Conservation (phyloP, 495 filamentous ascomycete species). For the Neurospora intermedia region DNA sequence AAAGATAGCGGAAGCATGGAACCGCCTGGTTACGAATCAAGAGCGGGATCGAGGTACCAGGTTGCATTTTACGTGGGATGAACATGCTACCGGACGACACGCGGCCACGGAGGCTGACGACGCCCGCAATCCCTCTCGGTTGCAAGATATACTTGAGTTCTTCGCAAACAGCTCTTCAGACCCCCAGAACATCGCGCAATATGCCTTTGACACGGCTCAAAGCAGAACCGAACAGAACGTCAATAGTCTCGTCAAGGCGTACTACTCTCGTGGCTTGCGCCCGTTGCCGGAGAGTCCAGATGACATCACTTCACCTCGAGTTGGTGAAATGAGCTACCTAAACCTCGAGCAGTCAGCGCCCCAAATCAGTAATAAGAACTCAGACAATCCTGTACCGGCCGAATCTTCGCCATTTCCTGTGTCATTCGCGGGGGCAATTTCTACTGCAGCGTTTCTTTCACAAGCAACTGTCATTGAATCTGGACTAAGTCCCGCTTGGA, state of each 20-base stretch:
- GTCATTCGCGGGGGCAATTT: neutral
- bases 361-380: neutral
- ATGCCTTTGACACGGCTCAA: slow-evolving; percentile 3
- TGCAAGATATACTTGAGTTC: slow-evolving; percentile 14
- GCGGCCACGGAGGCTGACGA: neutral
- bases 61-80: slow-evolving; percentile 13
- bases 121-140: neutral
- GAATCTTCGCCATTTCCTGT: neutral
- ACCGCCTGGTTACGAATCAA: slow-evolving; percentile 4
- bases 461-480: neutral
- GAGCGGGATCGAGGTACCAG: slow-evolving; percentile 6
- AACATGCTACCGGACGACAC: slow-evolving; percentile 3
- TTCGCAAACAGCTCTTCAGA: neutral
- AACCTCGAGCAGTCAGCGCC: neutral
- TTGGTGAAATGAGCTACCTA: neutral
- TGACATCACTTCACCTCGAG: neutral
- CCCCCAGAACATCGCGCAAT: neutral
- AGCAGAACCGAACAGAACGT: slow-evolving; percentile 2
- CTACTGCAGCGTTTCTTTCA: neutral
- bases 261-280: neutral
- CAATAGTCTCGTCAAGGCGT: slow-evolving; percentile 1
- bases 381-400: neutral
- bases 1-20: slow-evolving; percentile 9
- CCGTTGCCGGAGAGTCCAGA: neutral
- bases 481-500: neutral